A percentile compares a stretch with the other conserved stretches of the same genome.
Conservation (phyloP, 2,329 filamentous ascomycete species). For the Lachnellula suecica region DNA sequence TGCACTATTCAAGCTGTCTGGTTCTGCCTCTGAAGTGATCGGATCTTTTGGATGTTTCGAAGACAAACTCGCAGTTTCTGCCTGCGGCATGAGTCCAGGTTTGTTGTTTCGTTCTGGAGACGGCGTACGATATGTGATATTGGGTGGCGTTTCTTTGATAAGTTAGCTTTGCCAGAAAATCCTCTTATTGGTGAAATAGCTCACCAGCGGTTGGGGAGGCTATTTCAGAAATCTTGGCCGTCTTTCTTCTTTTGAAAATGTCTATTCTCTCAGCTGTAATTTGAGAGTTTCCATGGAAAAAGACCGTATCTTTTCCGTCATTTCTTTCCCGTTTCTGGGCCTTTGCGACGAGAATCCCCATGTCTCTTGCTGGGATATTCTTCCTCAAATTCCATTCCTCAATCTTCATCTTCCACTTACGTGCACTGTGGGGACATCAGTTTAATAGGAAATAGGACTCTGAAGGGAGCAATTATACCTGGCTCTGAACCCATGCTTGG, state of each 20-base stretch:
- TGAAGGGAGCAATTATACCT: too few relatives aligned
- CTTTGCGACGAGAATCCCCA: constrained; percentile 7
- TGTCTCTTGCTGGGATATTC: constrained; percentile 7
- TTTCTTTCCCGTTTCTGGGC: constrained; percentile 6
- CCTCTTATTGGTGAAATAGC: background rate
- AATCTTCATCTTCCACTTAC: constrained; percentile 11
- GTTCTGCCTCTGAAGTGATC: too few relatives aligned
- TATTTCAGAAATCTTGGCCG: background rate
- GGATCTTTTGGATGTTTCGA: too few relatives aligned
- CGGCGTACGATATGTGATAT: background rate
- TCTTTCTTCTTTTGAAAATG: constrained; percentile 9
- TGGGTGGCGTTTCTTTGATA: background rate
- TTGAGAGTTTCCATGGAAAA: background rate
- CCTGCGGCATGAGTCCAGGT: too few relatives aligned
- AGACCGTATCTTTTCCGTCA: constrained; percentile 4
- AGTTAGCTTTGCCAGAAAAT: background rate
- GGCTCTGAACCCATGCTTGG: constrained; percentile 9
- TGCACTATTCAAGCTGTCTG: too few relatives aligned
- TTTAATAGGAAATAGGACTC: too few relatives aligned
- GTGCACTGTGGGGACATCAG: constrained; percentile 3
- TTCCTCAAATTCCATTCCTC: constrained; percentile 14
- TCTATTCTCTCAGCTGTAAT: background rate
- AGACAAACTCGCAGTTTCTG: too few relatives aligned
- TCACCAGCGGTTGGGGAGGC: background rate
- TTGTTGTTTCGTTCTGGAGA: background rate